Percentiles rank a stretch among this genome's conserved stretches.
Conservation (phyloP, 192 early-diverging fungal genomes). For the Diversispora epigaea region DNA sequence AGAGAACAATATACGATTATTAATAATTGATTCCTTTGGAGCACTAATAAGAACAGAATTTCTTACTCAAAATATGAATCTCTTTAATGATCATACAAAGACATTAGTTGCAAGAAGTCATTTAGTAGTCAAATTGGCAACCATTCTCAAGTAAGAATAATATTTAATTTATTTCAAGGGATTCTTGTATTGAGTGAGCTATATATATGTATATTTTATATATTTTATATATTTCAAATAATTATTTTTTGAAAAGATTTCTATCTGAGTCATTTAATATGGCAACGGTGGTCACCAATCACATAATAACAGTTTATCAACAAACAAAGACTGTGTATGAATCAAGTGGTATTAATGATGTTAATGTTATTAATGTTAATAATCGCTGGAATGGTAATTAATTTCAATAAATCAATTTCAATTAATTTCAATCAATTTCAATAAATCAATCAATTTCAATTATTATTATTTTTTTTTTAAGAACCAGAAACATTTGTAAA, state of each 20-base stretch:
- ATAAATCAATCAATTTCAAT: background rate
- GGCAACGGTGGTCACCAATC: conserved; percentile 16
- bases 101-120: conserved; percentile 15
- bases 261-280: conserved; percentile 31
- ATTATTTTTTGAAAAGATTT: conserved; percentile 8
- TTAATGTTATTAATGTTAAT: background rate
- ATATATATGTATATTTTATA: background rate
- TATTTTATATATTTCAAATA: background rate
- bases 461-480: background rate
- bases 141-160: conserved; percentile 8
- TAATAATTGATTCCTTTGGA: conserved; percentile 25
- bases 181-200: background rate
- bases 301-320: background rate
- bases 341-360: background rate
- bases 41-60: conserved; percentile 25
- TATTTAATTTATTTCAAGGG: too few species aligned
- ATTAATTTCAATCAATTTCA: background rate
- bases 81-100: background rate
- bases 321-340: background rate
- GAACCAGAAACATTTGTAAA: conserved; percentile 6
- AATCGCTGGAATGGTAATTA: background rate
- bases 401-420: background rate
- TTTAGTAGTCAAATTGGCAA: conserved; percentile 13
- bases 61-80: background rate
- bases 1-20: conserved; percentile 11